These are phyloP conservation scores for Coniochaeta ligniaria DNA, from an alignment of 2,329 filamentous ascomycete species.

Conservation along the genomic window DNA sequence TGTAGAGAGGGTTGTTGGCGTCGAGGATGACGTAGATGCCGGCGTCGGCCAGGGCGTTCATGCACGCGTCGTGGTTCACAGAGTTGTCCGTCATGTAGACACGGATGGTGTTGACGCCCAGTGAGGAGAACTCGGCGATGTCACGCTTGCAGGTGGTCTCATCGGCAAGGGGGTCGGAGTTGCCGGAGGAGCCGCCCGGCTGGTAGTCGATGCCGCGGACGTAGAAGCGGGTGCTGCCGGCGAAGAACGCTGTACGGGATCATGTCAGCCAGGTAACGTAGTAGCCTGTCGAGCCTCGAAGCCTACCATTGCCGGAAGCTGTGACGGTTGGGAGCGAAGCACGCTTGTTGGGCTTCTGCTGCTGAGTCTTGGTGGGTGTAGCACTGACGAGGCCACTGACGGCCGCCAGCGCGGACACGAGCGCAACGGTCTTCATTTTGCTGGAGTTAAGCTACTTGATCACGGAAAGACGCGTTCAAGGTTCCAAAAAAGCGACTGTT, in stretches of 20 bases:
- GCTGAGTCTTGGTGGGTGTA: conserved; percentile 41
- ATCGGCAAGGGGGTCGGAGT: conserved; percentile 71
- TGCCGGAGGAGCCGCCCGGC: conserved; percentile 49
- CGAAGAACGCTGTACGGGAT: conserved; percentile 42
- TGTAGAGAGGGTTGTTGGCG: conserved; percentile 85
- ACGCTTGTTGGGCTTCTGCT: conserved; percentile 41
- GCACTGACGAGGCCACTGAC: conserved; percentile 32
- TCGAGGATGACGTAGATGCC: conserved; percentile 91
- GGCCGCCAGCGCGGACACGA: conserved; percentile 42
- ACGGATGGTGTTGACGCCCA: conserved; percentile 86
- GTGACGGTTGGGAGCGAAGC: conserved; percentile 41
- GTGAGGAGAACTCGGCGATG: conserved; percentile 71
- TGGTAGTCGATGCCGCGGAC: conserved; percentile 56
- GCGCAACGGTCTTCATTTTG: conserved; percentile 41
- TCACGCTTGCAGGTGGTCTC: conserved; percentile 66
- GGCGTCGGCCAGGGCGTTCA: conserved; percentile 70
- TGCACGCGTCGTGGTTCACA: conserved; percentile 74
- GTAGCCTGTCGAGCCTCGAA: neutral
- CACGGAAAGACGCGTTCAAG: conserved; percentile 1
- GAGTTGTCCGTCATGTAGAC: conserved; percentile 92
- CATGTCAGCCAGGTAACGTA: conserved; percentile 9
- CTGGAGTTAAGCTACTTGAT: neutral
- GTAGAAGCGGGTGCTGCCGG: conserved; percentile 47
- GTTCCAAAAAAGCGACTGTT: conserved; percentile 2
- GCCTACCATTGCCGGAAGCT: conserved; percentile 49